Conservation (phyloP, 768 basidiomycete species). For the Mycena floridula region DNA sequence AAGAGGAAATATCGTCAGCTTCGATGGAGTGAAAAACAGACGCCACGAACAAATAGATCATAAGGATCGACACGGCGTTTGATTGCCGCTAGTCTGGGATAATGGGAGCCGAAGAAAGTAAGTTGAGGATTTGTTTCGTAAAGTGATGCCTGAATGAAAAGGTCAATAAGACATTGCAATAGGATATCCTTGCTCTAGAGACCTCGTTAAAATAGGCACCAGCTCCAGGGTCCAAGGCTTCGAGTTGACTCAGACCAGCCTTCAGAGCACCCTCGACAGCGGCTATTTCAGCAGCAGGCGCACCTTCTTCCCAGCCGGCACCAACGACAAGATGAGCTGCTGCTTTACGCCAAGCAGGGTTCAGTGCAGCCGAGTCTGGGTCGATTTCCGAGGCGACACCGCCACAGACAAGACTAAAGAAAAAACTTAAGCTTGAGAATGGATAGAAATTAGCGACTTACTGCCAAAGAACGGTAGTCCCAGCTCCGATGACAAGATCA, state of each 20-base stretch:
- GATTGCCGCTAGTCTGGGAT: background rate
- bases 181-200: background rate
- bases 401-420: slow-evolving; percentile 21
- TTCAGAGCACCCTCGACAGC: too few relatives aligned
- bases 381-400: slow-evolving; percentile 21
- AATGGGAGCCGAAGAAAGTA: background rate
- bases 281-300: too few relatives aligned
- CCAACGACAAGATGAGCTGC: too few relatives aligned
- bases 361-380: slow-evolving; percentile 22
- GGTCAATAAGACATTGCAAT: background rate
- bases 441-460: background rate
- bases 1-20: too few relatives aligned
- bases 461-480: background rate
- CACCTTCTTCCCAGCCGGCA: too few relatives aligned
- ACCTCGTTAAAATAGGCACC: background rate
- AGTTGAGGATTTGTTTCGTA: background rate
- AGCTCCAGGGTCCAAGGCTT: too few relatives aligned
- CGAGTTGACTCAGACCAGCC: too few relatives aligned
- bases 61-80: background rate
- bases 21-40: too few relatives aligned
- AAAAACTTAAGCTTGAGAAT: background rate
- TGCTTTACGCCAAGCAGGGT: slow-evolving; percentile 30
- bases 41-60: background rate
- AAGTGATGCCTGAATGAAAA: background rate
- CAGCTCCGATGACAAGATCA: background rate